A percentile compares a stretch with the other conserved stretches of the same genome.
These are phyloP conservation scores for Lachancea sp. DNA, from an alignment of 805 yeast species.

Conservation along the genomic window DNA sequence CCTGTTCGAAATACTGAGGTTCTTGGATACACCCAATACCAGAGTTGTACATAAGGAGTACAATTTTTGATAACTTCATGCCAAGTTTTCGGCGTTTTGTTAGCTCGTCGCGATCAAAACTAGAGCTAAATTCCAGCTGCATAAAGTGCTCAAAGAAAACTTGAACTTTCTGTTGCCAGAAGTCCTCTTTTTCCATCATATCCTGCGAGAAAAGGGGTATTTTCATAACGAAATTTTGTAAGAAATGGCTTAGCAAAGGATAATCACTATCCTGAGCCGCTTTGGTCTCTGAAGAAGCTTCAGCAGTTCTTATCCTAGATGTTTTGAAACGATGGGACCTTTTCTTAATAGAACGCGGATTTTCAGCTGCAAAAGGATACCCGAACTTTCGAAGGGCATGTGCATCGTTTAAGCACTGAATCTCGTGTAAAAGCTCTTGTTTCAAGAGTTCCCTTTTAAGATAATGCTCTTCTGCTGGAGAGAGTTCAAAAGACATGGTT, in stretches of 20 bases:
- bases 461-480: slow-evolving; percentile 74
- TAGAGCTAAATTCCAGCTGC: slow-evolving; percentile 59
- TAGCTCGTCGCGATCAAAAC: slow-evolving; percentile 70
- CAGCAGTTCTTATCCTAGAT: not conserved
- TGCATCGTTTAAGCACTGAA: slow-evolving; percentile 51
- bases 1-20: slow-evolving; percentile 38
- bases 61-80: slow-evolving; percentile 51
- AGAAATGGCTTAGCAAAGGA: slow-evolving; percentile 65
- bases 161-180: slow-evolving; percentile 79
- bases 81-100: slow-evolving; percentile 63
- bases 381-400: slow-evolving; percentile 67
- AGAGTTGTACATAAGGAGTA: slow-evolving; percentile 67
- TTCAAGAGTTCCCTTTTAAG: slow-evolving; percentile 74
- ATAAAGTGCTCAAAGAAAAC: slow-evolving; percentile 76
- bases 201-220: slow-evolving; percentile 65
- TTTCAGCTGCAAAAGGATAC: slow-evolving; percentile 56
- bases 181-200: slow-evolving; percentile 43
- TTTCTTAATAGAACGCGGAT: slow-evolving; percentile 31
- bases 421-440: slow-evolving; percentile 55
- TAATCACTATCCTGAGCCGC: slow-evolving; percentile 33
- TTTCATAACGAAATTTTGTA: slow-evolving; percentile 52
- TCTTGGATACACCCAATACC: slow-evolving; percentile 62
- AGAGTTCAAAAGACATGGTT: slow-evolving; percentile 3
- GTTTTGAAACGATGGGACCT: not conserved
- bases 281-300: not conserved